These are phyloP conservation scores for Ustilago loliicola DNA, from an alignment of 1,284 basidiomycete genomes.

Conservation along the genomic window DNA sequence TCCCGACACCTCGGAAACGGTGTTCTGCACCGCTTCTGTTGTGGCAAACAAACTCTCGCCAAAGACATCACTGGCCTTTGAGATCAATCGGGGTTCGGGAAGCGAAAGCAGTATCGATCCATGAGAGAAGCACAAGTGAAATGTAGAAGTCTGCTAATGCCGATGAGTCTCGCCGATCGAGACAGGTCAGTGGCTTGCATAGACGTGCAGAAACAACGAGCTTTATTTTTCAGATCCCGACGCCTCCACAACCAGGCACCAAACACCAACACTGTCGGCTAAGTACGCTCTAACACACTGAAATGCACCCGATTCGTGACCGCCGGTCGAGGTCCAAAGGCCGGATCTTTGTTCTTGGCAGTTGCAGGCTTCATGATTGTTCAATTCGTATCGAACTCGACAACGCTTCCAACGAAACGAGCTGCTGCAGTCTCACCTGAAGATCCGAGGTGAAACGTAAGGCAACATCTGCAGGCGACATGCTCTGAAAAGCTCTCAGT, in stretches of 20 bases:
- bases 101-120: background rate
- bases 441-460: too few relatives aligned
- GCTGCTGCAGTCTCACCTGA: too few relatives aligned
- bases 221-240: conserved; percentile 10
- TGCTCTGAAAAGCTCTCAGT: too few relatives aligned
- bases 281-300: background rate
- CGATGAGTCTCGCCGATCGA: conserved; percentile 42
- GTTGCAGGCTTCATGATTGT: too few relatives aligned
- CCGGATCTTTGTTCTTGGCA: too few relatives aligned
- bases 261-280: background rate
- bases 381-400: too few relatives aligned
- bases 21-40: background rate
- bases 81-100: background rate
- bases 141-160: conserved; percentile 3
- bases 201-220: conserved; percentile 20
- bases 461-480: too few relatives aligned
- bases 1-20: background rate
- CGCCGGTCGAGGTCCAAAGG: too few relatives aligned
- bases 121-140: too few relatives aligned
- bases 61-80: background rate
- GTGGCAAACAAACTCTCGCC: background rate
- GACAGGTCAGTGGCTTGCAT: conserved; percentile 14
- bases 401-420: too few relatives aligned
- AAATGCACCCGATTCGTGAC: too few relatives aligned
- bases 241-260: background rate